phyloP scores from a whole-genome alignment of 179 eudicot genomes.

The Patellifolia procumbens region DNA sequence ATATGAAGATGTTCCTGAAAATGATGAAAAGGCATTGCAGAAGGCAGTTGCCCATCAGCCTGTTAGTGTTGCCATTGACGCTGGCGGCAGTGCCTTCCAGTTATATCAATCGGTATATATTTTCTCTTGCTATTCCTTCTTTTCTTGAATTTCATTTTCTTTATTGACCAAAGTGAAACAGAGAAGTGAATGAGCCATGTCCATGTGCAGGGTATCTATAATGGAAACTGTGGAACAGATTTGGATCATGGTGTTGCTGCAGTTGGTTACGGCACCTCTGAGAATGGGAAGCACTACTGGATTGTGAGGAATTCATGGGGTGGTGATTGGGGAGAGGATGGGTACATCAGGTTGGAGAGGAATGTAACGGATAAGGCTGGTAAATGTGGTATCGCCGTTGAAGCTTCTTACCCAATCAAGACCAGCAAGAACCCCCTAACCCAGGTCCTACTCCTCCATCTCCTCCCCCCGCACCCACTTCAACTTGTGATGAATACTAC shows the following conservation, averaged over 20 bases:
- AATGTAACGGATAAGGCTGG: constrained; percentile 46
- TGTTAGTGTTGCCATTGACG: constrained; percentile 86
- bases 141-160: not conserved
- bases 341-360: constrained; percentile 69
- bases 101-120: constrained; percentile 59
- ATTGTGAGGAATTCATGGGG: constrained; percentile 95
- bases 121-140: not conserved
- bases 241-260: constrained; percentile 82
- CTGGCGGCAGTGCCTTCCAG: constrained; percentile 64
- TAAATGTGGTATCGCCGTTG: constrained; percentile 73
- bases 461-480: constrained; percentile 54
- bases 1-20: constrained; percentile 75
- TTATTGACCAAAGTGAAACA: too few species aligned
- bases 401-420: constrained; percentile 79
- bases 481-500: constrained; percentile 57
- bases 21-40: constrained; percentile 60
- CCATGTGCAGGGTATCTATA: constrained; percentile 62
- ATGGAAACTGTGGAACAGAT: constrained; percentile 60
- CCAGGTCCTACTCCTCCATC: constrained; percentile 86
- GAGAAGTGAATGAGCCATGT: not conserved
- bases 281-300: constrained; percentile 68
- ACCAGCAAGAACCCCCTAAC: constrained; percentile 48
- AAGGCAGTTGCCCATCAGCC: constrained; percentile 94
- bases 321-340: constrained; percentile 70
- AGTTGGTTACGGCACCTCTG: constrained; percentile 70